These are phyloP conservation scores for Fusarium siculi DNA, from an alignment of 2,329 filamentous ascomycete species.

Conservation along the genomic window DNA sequence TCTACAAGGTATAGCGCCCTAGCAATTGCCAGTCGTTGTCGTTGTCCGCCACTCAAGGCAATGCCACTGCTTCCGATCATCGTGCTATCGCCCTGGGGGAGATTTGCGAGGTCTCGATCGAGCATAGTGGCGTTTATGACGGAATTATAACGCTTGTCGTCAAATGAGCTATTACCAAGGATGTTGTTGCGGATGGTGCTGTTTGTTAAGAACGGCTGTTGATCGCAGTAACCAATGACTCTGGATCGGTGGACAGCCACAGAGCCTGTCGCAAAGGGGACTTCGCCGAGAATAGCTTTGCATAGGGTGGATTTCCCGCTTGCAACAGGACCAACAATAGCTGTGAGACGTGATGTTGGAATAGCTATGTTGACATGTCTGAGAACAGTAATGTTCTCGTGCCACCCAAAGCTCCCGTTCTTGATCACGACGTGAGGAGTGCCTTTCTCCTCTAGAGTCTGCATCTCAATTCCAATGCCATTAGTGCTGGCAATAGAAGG, in stretches of 20 bases:
- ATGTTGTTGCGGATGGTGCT: conserved; percentile 52
- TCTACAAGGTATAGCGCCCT: conserved; percentile 55
- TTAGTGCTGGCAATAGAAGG: accelerated
- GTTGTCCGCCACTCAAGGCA: conserved; percentile 55
- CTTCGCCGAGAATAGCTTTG: conserved; percentile 49
- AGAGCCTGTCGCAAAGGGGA: conserved; percentile 30
- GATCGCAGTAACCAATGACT: conserved; percentile 47
- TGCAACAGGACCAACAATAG: conserved; percentile 51
- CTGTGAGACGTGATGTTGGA: conserved; percentile 38
- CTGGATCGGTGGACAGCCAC: conserved; percentile 3
- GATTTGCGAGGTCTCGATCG: conserved; percentile 40
- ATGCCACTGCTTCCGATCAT: conserved; percentile 54
- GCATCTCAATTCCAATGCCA: not conserved
- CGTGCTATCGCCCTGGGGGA: conserved; percentile 51
- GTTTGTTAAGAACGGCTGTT: conserved; percentile 49
- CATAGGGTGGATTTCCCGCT: conserved; percentile 51
- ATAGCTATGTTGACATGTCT: conserved; percentile 22
- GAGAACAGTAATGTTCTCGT: conserved; percentile 23
- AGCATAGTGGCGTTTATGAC: conserved; percentile 49
- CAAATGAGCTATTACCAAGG: conserved; percentile 46
- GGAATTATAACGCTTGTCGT: conserved; percentile 46
- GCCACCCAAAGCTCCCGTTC: conserved; percentile 38
- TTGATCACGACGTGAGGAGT: not conserved
- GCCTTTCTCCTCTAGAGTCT: not conserved
- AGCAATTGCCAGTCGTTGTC: conserved; percentile 52